These are phyloP conservation scores for Stephania cephalantha DNA, from an alignment of 164 flowering plant species.

Conservation along the genomic window DNA sequence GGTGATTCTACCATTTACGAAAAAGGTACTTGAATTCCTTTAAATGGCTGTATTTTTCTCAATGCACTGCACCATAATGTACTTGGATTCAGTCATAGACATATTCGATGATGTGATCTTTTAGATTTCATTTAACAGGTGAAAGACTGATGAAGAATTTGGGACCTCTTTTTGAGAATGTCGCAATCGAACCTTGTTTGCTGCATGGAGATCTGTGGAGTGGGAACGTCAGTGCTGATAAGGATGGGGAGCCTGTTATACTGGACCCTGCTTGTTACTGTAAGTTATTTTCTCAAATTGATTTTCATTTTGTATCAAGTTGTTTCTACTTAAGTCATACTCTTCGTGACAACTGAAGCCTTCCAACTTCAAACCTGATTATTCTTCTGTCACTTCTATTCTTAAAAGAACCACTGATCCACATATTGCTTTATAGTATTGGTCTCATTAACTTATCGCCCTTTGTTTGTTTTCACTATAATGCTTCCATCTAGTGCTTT, in stretches of 20 bases:
- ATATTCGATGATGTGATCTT: not conserved
- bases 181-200: conserved; percentile 78
- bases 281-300: conserved; percentile 34
- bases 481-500: too few species aligned
- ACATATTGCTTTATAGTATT: too few species aligned
- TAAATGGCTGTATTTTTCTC: not conserved
- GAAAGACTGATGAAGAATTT: conserved; percentile 68
- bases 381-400: too few species aligned
- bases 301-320: not conserved
- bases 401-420: too few species aligned
- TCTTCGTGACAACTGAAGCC: too few species aligned
- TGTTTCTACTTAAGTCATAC: too few species aligned
- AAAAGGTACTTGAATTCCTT: conserved; percentile 47
- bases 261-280: conserved; percentile 98
- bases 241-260: conserved; percentile 87
- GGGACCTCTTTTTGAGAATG: conserved; percentile 65
- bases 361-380: too few species aligned
- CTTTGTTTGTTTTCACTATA: too few species aligned
- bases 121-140: conserved; percentile 38
- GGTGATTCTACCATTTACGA: conserved; percentile 75
- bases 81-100: not conserved
- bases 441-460: too few species aligned
- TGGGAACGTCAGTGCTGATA: conserved; percentile 82
- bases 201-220: conserved; percentile 99
- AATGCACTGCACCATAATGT: not conserved